These are phyloP conservation scores for Pseudozyma sp. DNA, from an alignment of 1,284 basidiomycete species.

Conservation along the genomic window DNA sequence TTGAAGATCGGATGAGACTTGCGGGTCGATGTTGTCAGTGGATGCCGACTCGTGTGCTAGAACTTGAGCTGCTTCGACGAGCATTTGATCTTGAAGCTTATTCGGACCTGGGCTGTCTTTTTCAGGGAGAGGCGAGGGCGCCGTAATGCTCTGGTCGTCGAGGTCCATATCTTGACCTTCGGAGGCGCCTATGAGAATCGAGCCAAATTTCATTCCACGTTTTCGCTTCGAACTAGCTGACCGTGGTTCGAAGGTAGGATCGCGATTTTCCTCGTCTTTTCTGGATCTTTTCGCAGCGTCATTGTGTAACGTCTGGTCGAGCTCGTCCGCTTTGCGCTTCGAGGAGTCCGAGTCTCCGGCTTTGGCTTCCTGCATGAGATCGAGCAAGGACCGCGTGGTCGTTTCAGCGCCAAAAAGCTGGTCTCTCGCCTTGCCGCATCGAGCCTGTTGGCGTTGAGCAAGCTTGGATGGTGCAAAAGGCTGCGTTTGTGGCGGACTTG, in stretches of 20 bases:
- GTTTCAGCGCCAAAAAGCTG: conserved; percentile 30
- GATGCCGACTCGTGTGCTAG: background rate
- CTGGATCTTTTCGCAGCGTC: conserved; percentile 7
- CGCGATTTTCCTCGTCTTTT: no score
- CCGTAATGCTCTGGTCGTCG: conserved; percentile 6
- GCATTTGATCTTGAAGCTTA: conserved; percentile 24
- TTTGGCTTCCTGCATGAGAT: conserved; percentile 14
- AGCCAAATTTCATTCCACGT: background rate
- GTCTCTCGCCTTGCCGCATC: background rate
- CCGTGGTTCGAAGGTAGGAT: background rate
- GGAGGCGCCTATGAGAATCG: background rate
- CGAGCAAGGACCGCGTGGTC: conserved; percentile 28
- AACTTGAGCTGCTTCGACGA: background rate
- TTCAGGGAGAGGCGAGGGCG: background rate
- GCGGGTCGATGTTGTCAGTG: conserved; percentile 1
- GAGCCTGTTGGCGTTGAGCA: conserved; percentile 14
- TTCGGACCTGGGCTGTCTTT: background rate
- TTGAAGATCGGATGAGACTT: background rate
- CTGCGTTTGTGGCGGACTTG: conserved; percentile 20
- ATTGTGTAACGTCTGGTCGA: background rate
- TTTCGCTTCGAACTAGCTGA: no score
- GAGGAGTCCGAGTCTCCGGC: background rate
- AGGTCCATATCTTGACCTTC: conserved; percentile 19
- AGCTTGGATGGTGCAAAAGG: conserved; percentile 39
- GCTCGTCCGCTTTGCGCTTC: conserved; percentile 29